A percentile compares a stretch with the other conserved stretches of the same genome.
These are phyloP conservation scores for Epichloe baconii DNA, from an alignment of 2,329 filamentous ascomycete genomes.

Conservation along the genomic window DNA sequence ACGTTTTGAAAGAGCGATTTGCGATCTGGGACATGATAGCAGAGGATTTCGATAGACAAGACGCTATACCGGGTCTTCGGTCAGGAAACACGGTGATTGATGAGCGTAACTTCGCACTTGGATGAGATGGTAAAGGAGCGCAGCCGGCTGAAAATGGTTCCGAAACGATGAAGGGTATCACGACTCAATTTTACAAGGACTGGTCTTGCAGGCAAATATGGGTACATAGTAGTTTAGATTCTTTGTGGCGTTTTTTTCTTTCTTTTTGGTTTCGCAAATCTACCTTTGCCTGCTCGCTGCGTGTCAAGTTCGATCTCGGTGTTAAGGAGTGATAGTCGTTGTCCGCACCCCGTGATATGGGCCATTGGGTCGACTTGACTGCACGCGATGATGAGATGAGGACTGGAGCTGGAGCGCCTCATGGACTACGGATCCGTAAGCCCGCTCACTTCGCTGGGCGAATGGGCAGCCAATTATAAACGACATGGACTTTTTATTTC, in stretches of 20 bases:
- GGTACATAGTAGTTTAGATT: conserved; percentile 4
- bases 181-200: conserved; percentile 5
- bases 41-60: conserved; percentile 24
- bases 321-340: too few species aligned
- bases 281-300: neutral
- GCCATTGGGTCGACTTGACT: too few species aligned
- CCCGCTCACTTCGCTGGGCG: neutral
- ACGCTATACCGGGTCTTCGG: conserved; percentile 18
- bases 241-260: neutral
- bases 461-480: neutral
- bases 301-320: neutral
- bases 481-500: too few species aligned
- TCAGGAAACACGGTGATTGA: conserved; percentile 28
- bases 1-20: conserved; percentile 18
- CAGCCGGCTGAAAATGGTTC: neutral
- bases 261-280: conserved; percentile 3
- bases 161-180: neutral
- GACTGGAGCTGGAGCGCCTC: too few species aligned
- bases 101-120: conserved; percentile 22
- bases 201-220: conserved; percentile 1
- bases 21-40: conserved; percentile 25
- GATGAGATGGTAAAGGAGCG: neutral
- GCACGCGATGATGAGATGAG: too few species aligned
- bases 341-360: too few species aligned
- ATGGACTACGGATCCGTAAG: neutral